These are phyloP conservation scores for Candida wancherniae DNA, from an alignment of 805 yeast species.

Conservation along the genomic window DNA sequence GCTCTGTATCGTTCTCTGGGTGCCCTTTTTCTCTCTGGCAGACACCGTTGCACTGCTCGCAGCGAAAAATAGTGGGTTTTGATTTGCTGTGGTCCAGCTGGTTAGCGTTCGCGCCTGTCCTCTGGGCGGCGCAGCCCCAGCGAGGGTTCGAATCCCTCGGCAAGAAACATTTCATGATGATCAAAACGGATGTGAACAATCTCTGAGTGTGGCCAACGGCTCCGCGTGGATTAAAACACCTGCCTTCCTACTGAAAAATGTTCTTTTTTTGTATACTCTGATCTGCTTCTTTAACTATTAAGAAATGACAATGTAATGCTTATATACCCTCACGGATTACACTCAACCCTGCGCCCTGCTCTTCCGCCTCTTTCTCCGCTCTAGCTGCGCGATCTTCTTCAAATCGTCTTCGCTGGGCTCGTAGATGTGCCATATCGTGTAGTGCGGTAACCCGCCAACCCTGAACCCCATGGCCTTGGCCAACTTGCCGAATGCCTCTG, in stretches of 20 bases:
- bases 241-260: slow-evolving; percentile 47
- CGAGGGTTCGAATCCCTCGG: slow-evolving; percentile 23
- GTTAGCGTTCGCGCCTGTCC: slow-evolving; percentile 3
- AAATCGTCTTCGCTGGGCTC: slow-evolving; percentile 87
- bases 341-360: too few relatives aligned
- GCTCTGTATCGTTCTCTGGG: neutral
- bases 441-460: slow-evolving; percentile 88
- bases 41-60: neutral
- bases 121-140: too few relatives aligned
- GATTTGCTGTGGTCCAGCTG: slow-evolving; percentile 18
- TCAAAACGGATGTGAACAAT: slow-evolving; percentile 47
- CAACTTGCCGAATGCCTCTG: slow-evolving; percentile 84
- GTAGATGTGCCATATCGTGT: slow-evolving; percentile 85
- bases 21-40: neutral
- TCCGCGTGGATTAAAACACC: slow-evolving; percentile 41
- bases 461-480: slow-evolving; percentile 71
- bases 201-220: slow-evolving; percentile 43
- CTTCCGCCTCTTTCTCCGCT: slow-evolving; percentile 56
- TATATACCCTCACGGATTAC: too few relatives aligned
- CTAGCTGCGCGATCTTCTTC: slow-evolving; percentile 61
- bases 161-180: slow-evolving; percentile 33
- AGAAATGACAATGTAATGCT: too few relatives aligned
- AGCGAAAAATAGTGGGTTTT: neutral
- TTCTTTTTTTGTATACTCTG: slow-evolving; percentile 10
- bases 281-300: neutral